Evolutionary conservation across 495 filamentous ascomycete genomes (phyloP).

Genomic region (Bathelium albidoporum): DNA sequence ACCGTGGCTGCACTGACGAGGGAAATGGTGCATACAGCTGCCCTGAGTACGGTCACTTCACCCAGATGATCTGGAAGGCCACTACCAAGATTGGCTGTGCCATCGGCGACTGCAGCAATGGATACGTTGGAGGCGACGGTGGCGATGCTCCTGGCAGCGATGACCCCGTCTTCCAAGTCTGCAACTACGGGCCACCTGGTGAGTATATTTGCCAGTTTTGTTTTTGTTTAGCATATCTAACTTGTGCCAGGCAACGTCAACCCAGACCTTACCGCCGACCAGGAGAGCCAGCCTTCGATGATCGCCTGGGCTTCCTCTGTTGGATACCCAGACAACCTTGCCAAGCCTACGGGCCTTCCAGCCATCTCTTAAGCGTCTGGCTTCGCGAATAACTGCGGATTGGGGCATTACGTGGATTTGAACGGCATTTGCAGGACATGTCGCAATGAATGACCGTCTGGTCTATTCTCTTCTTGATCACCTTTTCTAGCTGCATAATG

Average conservation of each 20-base stretch:
- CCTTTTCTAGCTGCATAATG: not conserved
- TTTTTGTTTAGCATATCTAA: not conserved
- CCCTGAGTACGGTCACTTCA: slow-evolving; percentile 8
- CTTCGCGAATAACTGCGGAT: not conserved
- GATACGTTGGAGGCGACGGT: not conserved
- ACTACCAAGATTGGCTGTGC: slow-evolving; percentile 6
- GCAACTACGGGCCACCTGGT: slow-evolving; percentile 7
- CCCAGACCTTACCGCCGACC: not conserved
- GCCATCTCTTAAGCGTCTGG: not conserved
- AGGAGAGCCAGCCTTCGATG: not conserved
- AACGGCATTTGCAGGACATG: not conserved
- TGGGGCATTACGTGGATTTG: not conserved
- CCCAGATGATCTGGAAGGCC: slow-evolving; percentile 7
- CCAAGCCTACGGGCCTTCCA: not conserved
- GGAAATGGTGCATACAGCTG: not conserved
- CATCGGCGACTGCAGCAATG: slow-evolving; percentile 3
- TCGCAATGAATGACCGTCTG: not conserved
- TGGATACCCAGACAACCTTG: slow-evolving; percentile 3
- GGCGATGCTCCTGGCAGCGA: not conserved
- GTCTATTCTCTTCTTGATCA: not conserved
- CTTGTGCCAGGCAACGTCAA: slow-evolving; percentile 6
- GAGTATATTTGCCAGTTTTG: not conserved
- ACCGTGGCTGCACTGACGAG: not conserved
- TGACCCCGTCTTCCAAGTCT: slow-evolving; percentile 4
- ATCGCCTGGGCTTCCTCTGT: not conserved